Conservation (phyloP, 345 rosid species). For the Clausena lansium region DNA sequence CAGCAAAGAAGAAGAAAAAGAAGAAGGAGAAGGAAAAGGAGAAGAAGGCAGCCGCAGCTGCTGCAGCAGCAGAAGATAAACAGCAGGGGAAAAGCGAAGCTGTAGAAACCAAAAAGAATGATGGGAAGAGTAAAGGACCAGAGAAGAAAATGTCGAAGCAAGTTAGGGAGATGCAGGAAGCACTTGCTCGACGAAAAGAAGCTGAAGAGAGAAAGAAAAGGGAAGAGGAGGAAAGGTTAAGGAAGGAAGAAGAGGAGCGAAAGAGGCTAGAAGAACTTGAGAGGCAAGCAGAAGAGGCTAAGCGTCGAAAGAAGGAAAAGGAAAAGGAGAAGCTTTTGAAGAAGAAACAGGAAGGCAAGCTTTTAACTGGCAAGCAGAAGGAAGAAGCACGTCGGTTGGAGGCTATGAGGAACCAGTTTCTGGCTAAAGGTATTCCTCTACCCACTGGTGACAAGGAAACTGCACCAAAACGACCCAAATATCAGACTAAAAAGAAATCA, state of each 20-base stretch:
- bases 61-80: slow-evolving; percentile 48
- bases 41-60: slow-evolving; percentile 54
- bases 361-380: slow-evolving; percentile 89
- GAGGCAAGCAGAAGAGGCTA: slow-evolving; percentile 94
- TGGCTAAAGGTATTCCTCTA: slow-evolving; percentile 50
- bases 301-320: slow-evolving; percentile 75
- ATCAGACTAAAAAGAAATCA: slow-evolving; percentile 75
- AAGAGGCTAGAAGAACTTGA: slow-evolving; percentile 79
- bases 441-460: slow-evolving; percentile 47
- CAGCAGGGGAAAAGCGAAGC: slow-evolving; percentile 49
- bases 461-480: slow-evolving; percentile 71
- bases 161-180: slow-evolving; percentile 97
- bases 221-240: slow-evolving; percentile 86
- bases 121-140: slow-evolving; percentile 71
- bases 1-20: slow-evolving; percentile 89
- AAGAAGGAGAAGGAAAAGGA: slow-evolving; percentile 83
- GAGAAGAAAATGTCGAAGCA: slow-evolving; percentile 91
- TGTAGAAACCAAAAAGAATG: slow-evolving; percentile 56
- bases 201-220: slow-evolving; percentile 70
- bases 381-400: slow-evolving; percentile 79
- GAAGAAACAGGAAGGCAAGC: slow-evolving; percentile 90
- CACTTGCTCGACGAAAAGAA: slow-evolving; percentile 77
- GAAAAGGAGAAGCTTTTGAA: slow-evolving; percentile 82
- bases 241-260: slow-evolving; percentile 92
- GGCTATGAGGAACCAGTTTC: slow-evolving; percentile 82